Conservation (phyloP, 2,329 filamentous ascomycete genomes). For the Penicillium sp. region DNA sequence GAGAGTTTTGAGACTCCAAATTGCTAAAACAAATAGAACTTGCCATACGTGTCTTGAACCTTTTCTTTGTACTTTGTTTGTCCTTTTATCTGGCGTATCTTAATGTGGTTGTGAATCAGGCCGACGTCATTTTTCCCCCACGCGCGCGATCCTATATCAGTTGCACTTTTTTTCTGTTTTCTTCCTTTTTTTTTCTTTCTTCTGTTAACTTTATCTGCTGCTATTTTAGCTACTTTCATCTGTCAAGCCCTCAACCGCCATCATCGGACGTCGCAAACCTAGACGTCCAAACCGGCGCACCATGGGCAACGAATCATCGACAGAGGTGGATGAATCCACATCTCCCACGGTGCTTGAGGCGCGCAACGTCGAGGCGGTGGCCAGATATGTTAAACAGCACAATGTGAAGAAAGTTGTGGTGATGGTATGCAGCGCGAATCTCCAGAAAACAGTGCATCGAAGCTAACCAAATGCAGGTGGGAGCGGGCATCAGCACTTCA, state of each 20-base stretch:
- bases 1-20: neutral
- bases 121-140: constrained; percentile 17
- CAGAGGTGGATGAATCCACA: constrained; percentile 62
- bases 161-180: neutral
- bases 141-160: constrained; percentile 3
- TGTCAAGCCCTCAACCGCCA: constrained; percentile 5
- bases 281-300: constrained; percentile 22
- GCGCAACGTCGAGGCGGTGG: constrained; percentile 71
- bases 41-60: neutral
- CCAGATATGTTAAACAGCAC: constrained; percentile 74
- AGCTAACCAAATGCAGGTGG: constrained; percentile 54
- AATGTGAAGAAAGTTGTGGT: constrained; percentile 72
- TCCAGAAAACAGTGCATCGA: too few relatives aligned
- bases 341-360: constrained; percentile 65
- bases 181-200: neutral
- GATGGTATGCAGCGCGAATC: constrained; percentile 54
- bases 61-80: neutral
- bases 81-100: neutral
- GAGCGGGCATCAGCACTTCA: constrained; percentile 69
- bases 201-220: neutral
- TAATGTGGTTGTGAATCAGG: constrained; percentile 7
- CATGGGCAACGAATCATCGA: constrained; percentile 87
- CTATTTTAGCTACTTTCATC: neutral
- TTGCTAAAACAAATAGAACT: neutral
- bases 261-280: constrained; percentile 26